Evolutionary conservation across 2,329 filamentous ascomycete species (phyloP).

Genomic region (Neoscytalidium dimidiatum): DNA sequence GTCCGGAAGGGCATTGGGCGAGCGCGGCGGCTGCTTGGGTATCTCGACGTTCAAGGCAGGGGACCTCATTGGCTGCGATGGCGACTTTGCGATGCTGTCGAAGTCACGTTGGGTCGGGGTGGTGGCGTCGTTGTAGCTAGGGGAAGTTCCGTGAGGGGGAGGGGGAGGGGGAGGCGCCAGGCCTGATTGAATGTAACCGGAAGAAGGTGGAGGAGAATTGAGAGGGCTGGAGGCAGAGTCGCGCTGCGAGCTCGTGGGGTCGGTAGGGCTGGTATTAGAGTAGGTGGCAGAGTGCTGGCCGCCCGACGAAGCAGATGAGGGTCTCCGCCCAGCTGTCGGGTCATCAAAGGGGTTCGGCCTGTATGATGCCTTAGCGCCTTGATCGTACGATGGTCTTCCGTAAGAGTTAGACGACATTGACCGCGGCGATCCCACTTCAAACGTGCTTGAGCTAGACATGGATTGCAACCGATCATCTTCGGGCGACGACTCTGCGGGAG

Average conservation of each 20-base stretch:
- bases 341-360: slow-evolving; percentile 19
- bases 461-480: slow-evolving; percentile 31
- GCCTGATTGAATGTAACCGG: slow-evolving; percentile 13
- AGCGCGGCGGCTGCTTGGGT: slow-evolving; percentile 18
- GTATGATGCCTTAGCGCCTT: slow-evolving; percentile 11
- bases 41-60: slow-evolving; percentile 18
- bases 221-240: slow-evolving; percentile 15
- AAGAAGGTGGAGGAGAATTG: background rate
- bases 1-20: background rate
- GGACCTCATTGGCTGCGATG: slow-evolving; percentile 15
- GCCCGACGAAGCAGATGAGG: slow-evolving; percentile 16
- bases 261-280: slow-evolving; percentile 20
- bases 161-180: slow-evolving; percentile 15
- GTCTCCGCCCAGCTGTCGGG: slow-evolving; percentile 14
- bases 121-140: background rate
- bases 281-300: background rate
- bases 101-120: slow-evolving; percentile 20
- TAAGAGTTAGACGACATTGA: slow-evolving; percentile 22
- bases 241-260: slow-evolving; percentile 17
- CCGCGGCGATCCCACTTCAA: slow-evolving; percentile 28
- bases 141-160: slow-evolving; percentile 16
- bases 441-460: slow-evolving; percentile 32
- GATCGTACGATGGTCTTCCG: slow-evolving; percentile 18
- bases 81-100: slow-evolving; percentile 1
- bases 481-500: slow-evolving; percentile 28